A percentile compares a stretch with the other conserved stretches of the same genome.
Evolutionary conservation across 371 early-diverging fungal species (phyloP).

Genomic region (Caulochytrium protostelioides): DNA sequence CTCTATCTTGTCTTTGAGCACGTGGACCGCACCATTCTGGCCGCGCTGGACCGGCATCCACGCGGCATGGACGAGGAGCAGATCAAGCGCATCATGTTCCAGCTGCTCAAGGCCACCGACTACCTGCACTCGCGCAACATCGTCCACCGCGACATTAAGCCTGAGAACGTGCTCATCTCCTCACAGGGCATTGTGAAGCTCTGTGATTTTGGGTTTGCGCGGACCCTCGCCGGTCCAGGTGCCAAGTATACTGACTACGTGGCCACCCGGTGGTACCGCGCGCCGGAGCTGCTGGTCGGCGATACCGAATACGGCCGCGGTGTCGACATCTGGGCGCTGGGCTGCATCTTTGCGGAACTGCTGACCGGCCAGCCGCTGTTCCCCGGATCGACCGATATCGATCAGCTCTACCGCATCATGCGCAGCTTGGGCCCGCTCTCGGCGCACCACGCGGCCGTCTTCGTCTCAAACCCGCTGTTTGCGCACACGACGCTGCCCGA

Average conservation of each 20-base stretch:
- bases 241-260: conserved; percentile 40
- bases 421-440: conserved; percentile 23
- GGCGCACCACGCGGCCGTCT: conserved; percentile 27
- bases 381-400: conserved; percentile 30
- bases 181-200: conserved; percentile 39
- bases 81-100: conserved; percentile 31
- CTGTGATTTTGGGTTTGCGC: conserved; percentile 49
- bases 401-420: conserved; percentile 27
- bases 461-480: conserved; percentile 28
- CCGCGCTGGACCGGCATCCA: conserved; percentile 27
- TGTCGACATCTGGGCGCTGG: conserved; percentile 46
- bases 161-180: conserved; percentile 40
- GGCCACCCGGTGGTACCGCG: conserved; percentile 50
- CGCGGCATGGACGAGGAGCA: conserved; percentile 24
- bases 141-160: conserved; percentile 46
- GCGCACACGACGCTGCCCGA: conserved; percentile 28
- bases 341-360: conserved; percentile 51
- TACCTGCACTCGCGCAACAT: conserved; percentile 32
- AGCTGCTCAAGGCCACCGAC: conserved; percentile 28
- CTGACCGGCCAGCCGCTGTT: conserved; percentile 31
- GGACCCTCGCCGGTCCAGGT: conserved; percentile 31
- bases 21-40: conserved; percentile 33
- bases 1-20: conserved; percentile 36
- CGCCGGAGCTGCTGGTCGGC: conserved; percentile 45
- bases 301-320: conserved; percentile 31